Base-by-base conservation (phyloP, 345 rosid species). In the Eucalyptus pauciflora region DNA sequence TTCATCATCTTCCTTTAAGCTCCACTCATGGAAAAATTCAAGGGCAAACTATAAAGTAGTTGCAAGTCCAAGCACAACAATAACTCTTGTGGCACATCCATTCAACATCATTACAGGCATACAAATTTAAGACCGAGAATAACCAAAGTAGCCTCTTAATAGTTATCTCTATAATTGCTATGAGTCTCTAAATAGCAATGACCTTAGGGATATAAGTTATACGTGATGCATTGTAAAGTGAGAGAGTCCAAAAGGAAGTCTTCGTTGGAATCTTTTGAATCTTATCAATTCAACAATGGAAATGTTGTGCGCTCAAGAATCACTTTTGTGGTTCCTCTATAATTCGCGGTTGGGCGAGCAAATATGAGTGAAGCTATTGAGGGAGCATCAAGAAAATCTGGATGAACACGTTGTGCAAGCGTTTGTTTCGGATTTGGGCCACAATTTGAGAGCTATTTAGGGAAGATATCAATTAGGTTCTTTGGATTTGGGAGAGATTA, bases 21-120 rank as follows among this genome's bases (percentile, higher is more conserved):
- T 95, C 98, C 99, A 96, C 45, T 96, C 98, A 27, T 92, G 95
- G 93, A 93, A 96, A 91, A 96, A 95, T 91, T 96, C 98, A 67
- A 96, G 87, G 41, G 95, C 95, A 80, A 97, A 94, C 88, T 98
- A 91, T 80, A 97, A 89, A 5, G 97, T 96, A 37, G 99, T 95
- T 90, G 97, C 98, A 86, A 97, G 94, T 16, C 98, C 97, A 37
- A 97, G 95, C 92, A 97, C 96, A 46, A 96, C 95, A 88, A 93
- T 95, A 50, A 97, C 96, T 91, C 98, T 97, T 96, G 25, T 4
- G 8, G 25, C 10, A 52, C 58, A 52, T 52, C 25, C 58, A 52
- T 52, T 80, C 86, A 4, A 31, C 69, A 62, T 62, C 69, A 62
- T 27, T 62, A 29, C n/a, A 3, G 1, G 7, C 16, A 13, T 62